Conservation (phyloP, 1,284 basidiomycete species). For the Ceratobasidium sp. region DNA sequence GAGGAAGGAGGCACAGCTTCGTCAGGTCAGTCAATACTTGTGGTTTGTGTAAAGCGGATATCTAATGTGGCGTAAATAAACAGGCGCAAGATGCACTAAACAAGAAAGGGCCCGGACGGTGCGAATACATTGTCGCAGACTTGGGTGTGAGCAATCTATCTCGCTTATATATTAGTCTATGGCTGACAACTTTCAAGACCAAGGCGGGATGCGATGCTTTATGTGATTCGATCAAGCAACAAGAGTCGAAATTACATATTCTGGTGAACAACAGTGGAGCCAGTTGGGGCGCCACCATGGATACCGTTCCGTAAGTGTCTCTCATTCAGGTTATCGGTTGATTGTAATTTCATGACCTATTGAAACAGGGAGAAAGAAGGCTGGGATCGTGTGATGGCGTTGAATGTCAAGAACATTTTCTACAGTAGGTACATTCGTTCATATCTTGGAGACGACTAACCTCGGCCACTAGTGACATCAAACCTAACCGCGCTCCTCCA, state of each 20-base stretch:
- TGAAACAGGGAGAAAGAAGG: constrained; percentile 56
- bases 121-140: constrained; percentile 77
- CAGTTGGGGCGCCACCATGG: constrained; percentile 82
- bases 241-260: constrained; percentile 76
- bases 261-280: constrained; percentile 84
- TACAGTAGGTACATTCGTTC: constrained; percentile 63
- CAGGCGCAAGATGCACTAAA: constrained; percentile 62
- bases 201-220: constrained; percentile 85
- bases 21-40: constrained; percentile 64
- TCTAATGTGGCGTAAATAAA: background rate
- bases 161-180: constrained; percentile 6
- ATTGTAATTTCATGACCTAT: background rate
- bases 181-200: constrained; percentile 57
- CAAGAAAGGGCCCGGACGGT: constrained; percentile 66
- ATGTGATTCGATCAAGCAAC: constrained; percentile 71
- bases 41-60: background rate
- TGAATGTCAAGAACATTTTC: constrained; percentile 84
- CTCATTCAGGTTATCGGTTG: background rate
- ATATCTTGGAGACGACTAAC: background rate
- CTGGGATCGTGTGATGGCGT: constrained; percentile 84
- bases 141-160: constrained; percentile 63
- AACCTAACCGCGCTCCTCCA: constrained; percentile 71
- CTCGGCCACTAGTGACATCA: background rate
- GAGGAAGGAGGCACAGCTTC: constrained; percentile 78
- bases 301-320: constrained; percentile 65